Conservation (phyloP, 768 basidiomycete species). For the Kwoniella sp. region DNA sequence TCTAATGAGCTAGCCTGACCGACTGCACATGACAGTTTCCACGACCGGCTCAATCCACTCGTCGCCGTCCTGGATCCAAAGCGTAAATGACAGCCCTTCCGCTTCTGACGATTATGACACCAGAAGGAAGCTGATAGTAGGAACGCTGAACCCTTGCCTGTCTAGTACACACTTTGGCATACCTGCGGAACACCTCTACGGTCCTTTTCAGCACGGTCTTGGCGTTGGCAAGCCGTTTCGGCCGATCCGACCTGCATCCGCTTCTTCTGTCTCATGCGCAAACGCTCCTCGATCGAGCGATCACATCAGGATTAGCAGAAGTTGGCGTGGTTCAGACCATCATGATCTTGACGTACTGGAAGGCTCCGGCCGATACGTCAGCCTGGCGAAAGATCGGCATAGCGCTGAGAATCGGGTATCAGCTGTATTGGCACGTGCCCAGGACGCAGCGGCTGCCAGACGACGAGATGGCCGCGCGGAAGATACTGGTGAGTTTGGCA, state of each 20-base stretch:
- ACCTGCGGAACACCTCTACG: slow-evolving; percentile 73
- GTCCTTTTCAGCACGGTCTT: slow-evolving; percentile 80
- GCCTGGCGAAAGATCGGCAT: slow-evolving; percentile 33
- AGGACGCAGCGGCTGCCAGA: slow-evolving; percentile 19
- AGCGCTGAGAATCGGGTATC: slow-evolving; percentile 32
- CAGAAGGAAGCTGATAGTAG: too few relatives aligned
- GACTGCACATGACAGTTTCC: slow-evolving; percentile 17
- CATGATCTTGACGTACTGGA: slow-evolving; percentile 84
- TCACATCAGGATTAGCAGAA: slow-evolving; percentile 70
- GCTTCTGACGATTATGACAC: slow-evolving; percentile 8
- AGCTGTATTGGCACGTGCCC: slow-evolving; percentile 27
- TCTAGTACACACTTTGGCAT: slow-evolving; percentile 67
- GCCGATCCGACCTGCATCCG: slow-evolving; percentile 64
- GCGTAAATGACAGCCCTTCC: slow-evolving; percentile 9
- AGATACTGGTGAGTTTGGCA: slow-evolving; percentile 25
- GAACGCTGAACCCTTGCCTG: too few relatives aligned
- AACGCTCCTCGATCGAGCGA: slow-evolving; percentile 70
- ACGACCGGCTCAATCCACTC: slow-evolving; percentile 25
- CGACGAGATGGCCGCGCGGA: slow-evolving; percentile 24
- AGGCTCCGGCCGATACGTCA: slow-evolving; percentile 71
- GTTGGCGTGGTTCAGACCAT: slow-evolving; percentile 87
- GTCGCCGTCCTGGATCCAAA: slow-evolving; percentile 27
- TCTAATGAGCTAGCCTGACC: background rate
- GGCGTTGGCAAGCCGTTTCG: slow-evolving; percentile 81
- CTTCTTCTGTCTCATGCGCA: slow-evolving; percentile 68